A percentile compares a stretch with the other conserved stretches of the same genome.
These are phyloP conservation scores for Oryza officinalis DNA, from an alignment of 176 grass and related monocot genomes.

Conservation along the genomic window DNA sequence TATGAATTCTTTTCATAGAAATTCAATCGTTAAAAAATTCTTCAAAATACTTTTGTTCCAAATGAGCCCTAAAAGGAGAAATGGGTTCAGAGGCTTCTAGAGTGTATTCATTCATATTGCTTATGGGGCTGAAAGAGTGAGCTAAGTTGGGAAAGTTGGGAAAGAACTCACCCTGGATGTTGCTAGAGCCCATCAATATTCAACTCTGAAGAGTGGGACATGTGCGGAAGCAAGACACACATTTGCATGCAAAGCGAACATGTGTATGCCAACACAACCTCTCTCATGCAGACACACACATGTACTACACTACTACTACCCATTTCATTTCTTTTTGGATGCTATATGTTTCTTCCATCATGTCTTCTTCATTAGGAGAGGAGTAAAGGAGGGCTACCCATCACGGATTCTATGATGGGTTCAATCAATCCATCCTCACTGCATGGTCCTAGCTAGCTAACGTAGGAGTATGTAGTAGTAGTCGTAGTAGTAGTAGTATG, in stretches of 20 bases:
- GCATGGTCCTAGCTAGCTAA: constrained; percentile 31
- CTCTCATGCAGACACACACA: background rate
- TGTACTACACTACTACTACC: background rate
- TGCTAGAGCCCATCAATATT: background rate
- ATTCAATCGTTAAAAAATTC: too few relatives aligned
- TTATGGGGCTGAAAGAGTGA: too few relatives aligned
- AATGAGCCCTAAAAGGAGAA: background rate
- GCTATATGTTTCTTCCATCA: constrained; percentile 39
- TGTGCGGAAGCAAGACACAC: background rate
- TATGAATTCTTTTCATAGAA: too few relatives aligned
- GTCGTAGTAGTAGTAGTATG: too few relatives aligned
- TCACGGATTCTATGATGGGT: constrained; percentile 86
- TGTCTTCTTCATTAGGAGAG: constrained; percentile 41
- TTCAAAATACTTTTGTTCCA: too few relatives aligned
- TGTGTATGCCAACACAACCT: background rate
- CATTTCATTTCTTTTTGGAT: constrained; percentile 20
- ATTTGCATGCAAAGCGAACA: background rate
- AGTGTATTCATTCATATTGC: background rate
- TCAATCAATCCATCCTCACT: constrained; percentile 79
- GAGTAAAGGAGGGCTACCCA: constrained; percentile 30
- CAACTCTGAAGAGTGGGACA: background rate
- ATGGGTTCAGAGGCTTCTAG: background rate
- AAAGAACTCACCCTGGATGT: too few relatives aligned
- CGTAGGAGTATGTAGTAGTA: background rate
- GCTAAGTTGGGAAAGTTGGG: too few relatives aligned